Percentiles rank a stretch among this genome's conserved stretches.
phyloP scores from a whole-genome alignment of 768 basidiomycete genomes.

The Heimioporus sp. region DNA sequence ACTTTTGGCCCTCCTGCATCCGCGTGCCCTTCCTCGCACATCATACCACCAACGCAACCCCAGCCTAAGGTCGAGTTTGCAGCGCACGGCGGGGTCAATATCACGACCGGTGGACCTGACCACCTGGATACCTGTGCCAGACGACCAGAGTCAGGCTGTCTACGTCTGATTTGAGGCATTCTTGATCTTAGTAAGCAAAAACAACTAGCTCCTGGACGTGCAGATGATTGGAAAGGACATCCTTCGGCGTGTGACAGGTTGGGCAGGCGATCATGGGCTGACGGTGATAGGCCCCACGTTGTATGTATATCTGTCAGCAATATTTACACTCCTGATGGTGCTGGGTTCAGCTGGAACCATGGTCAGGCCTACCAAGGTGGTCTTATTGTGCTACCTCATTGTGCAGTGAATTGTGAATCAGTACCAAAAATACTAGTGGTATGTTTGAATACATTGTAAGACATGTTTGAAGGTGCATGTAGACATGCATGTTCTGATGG shows the following conservation, averaged over 20 bases:
- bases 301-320: conserved; percentile 86
- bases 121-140: conserved; percentile 81
- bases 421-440: too few relatives aligned
- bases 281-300: conserved; percentile 69
- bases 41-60: conserved; percentile 32
- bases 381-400: too few relatives aligned
- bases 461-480: too few relatives aligned
- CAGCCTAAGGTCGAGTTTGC: conserved; percentile 6
- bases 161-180: conserved; percentile 97
- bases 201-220: conserved; percentile 75
- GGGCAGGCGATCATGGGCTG: neutral
- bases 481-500: too few relatives aligned
- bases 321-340: too few relatives aligned
- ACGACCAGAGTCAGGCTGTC: conserved; percentile 76
- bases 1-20: conserved; percentile 76
- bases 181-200: conserved; percentile 57
- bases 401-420: too few relatives aligned
- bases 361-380: too few relatives aligned
- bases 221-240: conserved; percentile 94
- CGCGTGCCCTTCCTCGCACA: conserved; percentile 52
- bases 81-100: conserved; percentile 54
- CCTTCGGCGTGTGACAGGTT: conserved; percentile 48
- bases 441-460: too few relatives aligned
- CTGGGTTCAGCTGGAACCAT: too few relatives aligned
- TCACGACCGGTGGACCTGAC: conserved; percentile 76